Percentiles rank a stretch among this genome's conserved stretches.
Conservation (phyloP, 208 protist genomes). For the Leishmania lainsoni region DNA sequence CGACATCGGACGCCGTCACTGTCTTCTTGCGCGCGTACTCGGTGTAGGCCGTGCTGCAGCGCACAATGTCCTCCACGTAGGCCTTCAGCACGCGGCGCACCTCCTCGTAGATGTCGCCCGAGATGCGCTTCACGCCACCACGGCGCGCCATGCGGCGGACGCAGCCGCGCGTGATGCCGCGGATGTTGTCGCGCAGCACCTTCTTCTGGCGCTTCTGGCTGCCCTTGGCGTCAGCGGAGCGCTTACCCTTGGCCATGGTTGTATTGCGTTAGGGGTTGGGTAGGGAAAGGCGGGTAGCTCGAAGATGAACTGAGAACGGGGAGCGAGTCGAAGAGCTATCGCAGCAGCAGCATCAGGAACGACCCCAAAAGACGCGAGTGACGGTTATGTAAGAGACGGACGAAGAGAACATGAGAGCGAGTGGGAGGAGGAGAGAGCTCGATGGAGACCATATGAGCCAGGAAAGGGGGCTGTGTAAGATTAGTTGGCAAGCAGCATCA, state of each 20-base stretch:
- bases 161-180: slow-evolving; percentile 83
- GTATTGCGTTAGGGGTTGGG: neutral
- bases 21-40: slow-evolving; percentile 86
- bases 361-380: neutral
- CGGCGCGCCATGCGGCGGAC: slow-evolving; percentile 91
- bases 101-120: slow-evolving; percentile 66
- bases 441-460: neutral
- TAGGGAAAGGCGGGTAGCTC: neutral
- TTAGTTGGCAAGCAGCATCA: too few species aligned
- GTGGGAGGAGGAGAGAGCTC: neutral
- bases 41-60: slow-evolving; percentile 83
- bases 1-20: slow-evolving; percentile 84
- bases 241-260: slow-evolving; percentile 82
- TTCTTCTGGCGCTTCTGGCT: slow-evolving; percentile 86
- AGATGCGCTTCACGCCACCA: slow-evolving; percentile 93
- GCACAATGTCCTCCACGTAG: slow-evolving; percentile 84
- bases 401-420: neutral
- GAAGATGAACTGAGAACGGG: neutral
- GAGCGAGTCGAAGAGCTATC: neutral
- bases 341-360: neutral
- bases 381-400: neutral
- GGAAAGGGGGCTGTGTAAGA: neutral
- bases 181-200: slow-evolving; percentile 87
- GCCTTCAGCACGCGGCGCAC: slow-evolving; percentile 78
- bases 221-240: slow-evolving; percentile 66